A percentile compares a stretch with the other conserved stretches of the same genome.
These are phyloP conservation scores for Tubosaeta brunneosetosa DNA, from an alignment of 768 basidiomycete genomes.

Conservation along the genomic window DNA sequence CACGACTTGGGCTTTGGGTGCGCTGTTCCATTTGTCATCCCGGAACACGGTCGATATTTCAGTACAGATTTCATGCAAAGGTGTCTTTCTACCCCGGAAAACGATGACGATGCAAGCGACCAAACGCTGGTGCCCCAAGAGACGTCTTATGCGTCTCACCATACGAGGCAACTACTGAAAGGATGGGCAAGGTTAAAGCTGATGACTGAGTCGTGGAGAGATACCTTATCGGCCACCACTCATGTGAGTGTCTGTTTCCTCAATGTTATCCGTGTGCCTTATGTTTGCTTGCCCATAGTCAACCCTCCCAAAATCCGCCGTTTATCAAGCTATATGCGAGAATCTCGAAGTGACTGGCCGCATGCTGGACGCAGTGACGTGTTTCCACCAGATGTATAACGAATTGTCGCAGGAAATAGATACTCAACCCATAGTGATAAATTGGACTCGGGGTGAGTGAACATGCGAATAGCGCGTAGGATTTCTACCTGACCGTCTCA, in stretches of 20 bases:
- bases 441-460: slow-evolving; percentile 1
- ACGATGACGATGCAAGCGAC: background rate
- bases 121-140: background rate
- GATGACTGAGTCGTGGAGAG: slow-evolving; percentile 1
- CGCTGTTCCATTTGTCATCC: background rate
- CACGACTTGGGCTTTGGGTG: background rate
- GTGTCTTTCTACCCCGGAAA: background rate
- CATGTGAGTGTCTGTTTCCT: background rate
- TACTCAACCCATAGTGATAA: background rate
- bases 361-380: background rate
- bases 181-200: slow-evolving; percentile 8
- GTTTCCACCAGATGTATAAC: background rate
- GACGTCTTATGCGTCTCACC: background rate
- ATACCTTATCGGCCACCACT: background rate
- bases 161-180: background rate
- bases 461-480: background rate
- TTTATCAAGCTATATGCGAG: background rate
- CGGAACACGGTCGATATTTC: background rate
- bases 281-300: background rate
- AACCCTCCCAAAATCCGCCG: background rate
- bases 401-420: background rate
- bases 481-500: background rate
- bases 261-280: background rate
- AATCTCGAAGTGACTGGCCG: background rate
- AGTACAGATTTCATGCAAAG: background rate